Percentiles rank a stretch among this genome's conserved stretches.
These are phyloP conservation scores for Hymenoscyphus linearis DNA, from an alignment of 2,329 filamentous ascomycete species.

Conservation along the genomic window DNA sequence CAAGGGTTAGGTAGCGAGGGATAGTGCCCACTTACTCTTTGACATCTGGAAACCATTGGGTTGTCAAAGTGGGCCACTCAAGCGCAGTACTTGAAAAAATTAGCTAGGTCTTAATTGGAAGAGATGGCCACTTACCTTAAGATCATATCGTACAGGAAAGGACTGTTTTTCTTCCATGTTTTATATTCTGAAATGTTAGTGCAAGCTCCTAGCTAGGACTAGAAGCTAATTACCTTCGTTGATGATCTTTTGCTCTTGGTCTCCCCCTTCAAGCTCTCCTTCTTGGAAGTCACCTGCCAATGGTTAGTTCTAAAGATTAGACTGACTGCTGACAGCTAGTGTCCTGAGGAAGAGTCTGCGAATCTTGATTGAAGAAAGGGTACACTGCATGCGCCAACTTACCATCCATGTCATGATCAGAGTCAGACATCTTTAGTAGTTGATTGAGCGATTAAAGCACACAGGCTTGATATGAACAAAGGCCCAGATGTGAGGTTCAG, in stretches of 20 bases:
- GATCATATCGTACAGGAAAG: constrained; percentile 97
- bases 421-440: constrained; percentile 39
- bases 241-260: constrained; percentile 78
- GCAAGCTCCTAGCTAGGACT: background rate
- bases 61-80: constrained; percentile 95
- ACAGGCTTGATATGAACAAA: background rate
- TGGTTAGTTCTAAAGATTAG: constrained; percentile 23
- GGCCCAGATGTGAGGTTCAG: background rate
- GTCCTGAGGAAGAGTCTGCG: background rate
- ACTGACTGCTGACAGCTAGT: too few species aligned
- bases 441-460: background rate
- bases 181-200: constrained; percentile 71
- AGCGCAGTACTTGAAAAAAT: constrained; percentile 64
- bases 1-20: background rate
- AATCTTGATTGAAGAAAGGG: background rate
- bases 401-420: constrained; percentile 46
- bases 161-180: constrained; percentile 99
- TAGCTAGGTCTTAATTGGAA: constrained; percentile 7
- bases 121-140: constrained; percentile 52
- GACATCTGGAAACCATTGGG: constrained; percentile 96
- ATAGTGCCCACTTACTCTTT: constrained; percentile 52
- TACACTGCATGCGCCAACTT: constrained; percentile 19
- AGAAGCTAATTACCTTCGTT: constrained; percentile 66
- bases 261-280: constrained; percentile 50
- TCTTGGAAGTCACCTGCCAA: constrained; percentile 50